These are phyloP conservation scores for Aphanomyces invadans DNA, from an alignment of 352 stramenopile species.

Conservation along the genomic window DNA sequence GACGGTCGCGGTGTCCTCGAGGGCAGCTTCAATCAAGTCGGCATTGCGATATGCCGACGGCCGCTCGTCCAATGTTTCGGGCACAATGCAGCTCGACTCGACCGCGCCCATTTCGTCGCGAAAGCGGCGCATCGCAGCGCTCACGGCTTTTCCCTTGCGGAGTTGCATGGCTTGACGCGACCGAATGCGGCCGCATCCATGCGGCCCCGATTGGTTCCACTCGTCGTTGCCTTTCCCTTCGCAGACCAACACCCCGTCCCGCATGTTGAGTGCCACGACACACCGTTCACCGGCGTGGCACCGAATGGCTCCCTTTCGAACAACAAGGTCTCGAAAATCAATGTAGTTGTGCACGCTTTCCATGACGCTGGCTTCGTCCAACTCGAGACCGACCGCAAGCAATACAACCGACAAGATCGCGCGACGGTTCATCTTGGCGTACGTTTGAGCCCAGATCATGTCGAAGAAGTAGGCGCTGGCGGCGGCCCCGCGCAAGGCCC, in stretches of 20 bases:
- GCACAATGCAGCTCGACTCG: slow-evolving; percentile 10
- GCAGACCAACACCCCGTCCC: slow-evolving; percentile 27
- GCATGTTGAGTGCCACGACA: slow-evolving; percentile 29
- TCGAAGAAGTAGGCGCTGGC: slow-evolving; percentile 30
- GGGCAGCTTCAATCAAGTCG: not conserved
- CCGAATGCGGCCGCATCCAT: slow-evolving; percentile 26
- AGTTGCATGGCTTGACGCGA: not conserved
- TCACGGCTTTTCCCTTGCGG: not conserved
- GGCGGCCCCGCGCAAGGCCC: slow-evolving; percentile 22
- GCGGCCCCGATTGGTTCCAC: slow-evolving; percentile 28
- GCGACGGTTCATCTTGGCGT: slow-evolving; percentile 27
- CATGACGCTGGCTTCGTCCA: slow-evolving; percentile 5
- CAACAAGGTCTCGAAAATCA: slow-evolving; percentile 31
- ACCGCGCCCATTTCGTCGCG: slow-evolving; percentile 6
- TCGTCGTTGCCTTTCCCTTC: slow-evolving; percentile 21
- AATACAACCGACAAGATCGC: slow-evolving; percentile 28
- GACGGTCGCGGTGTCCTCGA: not conserved
- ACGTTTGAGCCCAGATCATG: slow-evolving; percentile 32
- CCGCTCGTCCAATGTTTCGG: slow-evolving; percentile 13
- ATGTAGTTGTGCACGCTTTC: slow-evolving; percentile 30
- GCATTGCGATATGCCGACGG: slow-evolving; percentile 15
- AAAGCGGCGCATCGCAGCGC: slow-evolving; percentile 4
- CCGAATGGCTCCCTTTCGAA: slow-evolving; percentile 29
- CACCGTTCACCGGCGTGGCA: slow-evolving; percentile 25
- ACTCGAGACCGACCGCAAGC: slow-evolving; percentile 4